Evolutionary conservation across 2,329 filamentous ascomycete species (phyloP).

Genomic region (Sordariomycetes sp.): DNA sequence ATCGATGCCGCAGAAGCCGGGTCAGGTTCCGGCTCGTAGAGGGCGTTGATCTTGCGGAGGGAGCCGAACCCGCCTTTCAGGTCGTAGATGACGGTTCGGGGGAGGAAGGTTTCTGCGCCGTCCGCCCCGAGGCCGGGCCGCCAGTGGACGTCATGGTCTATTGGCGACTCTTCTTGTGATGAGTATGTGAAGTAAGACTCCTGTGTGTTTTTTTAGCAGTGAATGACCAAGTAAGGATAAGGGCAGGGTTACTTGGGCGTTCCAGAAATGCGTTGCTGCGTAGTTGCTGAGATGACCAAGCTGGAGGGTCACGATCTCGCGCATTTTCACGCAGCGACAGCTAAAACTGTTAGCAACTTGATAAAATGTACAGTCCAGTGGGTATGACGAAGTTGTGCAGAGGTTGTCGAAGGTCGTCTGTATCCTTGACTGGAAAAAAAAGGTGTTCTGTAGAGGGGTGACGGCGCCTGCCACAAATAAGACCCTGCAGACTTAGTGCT

Average conservation of each 20-base stretch:
- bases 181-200: constrained; percentile 96
- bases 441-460: no score
- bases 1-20: constrained; percentile 18
- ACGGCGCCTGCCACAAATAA: no score
- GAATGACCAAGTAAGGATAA: neutral
- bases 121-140: constrained; percentile 73
- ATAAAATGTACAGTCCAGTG: no score
- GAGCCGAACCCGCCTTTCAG: constrained; percentile 90
- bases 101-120: constrained; percentile 85
- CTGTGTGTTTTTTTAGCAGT: no score
- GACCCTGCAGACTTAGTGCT: no score
- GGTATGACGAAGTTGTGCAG: no score
- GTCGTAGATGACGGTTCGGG: constrained; percentile 87
- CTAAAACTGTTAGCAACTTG: no score
- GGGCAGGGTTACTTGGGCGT: constrained; percentile 62
- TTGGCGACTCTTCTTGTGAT: constrained; percentile 23
- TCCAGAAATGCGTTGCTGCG: constrained; percentile 95
- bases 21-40: constrained; percentile 57
- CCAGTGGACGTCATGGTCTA: constrained; percentile 66
- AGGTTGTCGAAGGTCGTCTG: no score
- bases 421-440: no score
- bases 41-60: constrained; percentile 74
- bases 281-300: constrained; percentile 91
- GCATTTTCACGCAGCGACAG: no score
- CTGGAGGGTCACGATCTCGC: constrained; percentile 90